Evolutionary conservation across 257 asterid genomes (phyloP).

Genomic region (Paraleonurus japonicus): DNA sequence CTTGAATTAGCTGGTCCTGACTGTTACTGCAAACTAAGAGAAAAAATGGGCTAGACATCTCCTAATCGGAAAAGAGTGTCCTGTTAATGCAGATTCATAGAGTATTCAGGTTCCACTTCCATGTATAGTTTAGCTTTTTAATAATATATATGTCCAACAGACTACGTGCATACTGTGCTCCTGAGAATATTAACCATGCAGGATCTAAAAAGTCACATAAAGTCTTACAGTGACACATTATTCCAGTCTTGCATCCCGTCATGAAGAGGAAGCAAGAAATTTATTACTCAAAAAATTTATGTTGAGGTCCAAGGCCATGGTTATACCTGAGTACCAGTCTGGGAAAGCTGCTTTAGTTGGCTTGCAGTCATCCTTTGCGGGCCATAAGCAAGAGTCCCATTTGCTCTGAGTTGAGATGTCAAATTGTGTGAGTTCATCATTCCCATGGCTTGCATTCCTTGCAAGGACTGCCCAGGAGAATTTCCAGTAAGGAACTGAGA

Average conservation of each 20-base stretch:
- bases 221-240: background rate
- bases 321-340: slow-evolving; percentile 67
- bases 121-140: background rate
- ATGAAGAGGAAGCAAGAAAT: background rate
- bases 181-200: no score
- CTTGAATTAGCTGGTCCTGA: slow-evolving; percentile 1
- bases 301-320: background rate
- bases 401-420: slow-evolving; percentile 74
- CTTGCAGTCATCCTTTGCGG: slow-evolving; percentile 60
- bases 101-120: background rate
- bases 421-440: slow-evolving; percentile 64
- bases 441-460: slow-evolving; percentile 81
- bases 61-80: background rate
- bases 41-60: background rate
- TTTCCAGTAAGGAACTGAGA: slow-evolving; percentile 79
- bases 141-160: background rate
- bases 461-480: slow-evolving; percentile 78
- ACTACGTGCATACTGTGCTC: background rate
- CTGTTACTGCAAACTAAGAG: background rate
- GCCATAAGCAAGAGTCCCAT: slow-evolving; percentile 53
- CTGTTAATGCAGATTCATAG: background rate
- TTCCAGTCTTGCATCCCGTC: slow-evolving; percentile 9
- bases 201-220: no score
- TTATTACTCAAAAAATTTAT: background rate
- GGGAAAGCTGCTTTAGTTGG: slow-evolving; percentile 72